Evolutionary conservation across 75 land plant species (phyloP).

Genomic region (Selaginella moellendorffii): DNA sequence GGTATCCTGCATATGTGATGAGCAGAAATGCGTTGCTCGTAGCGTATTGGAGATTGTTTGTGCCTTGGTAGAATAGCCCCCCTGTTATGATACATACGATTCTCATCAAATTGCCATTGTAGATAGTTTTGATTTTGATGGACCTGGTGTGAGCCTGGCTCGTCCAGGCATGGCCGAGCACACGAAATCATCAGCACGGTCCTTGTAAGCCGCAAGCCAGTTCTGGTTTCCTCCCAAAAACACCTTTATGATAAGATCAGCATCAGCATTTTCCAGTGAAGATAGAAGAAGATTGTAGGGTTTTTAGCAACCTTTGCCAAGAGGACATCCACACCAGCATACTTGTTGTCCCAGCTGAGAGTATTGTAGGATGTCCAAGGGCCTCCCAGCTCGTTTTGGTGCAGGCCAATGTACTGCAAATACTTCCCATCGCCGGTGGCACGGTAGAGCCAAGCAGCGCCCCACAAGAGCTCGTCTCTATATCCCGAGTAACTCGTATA

Average conservation of each 20-base stretch:
- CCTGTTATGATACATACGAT: conserved; percentile 32
- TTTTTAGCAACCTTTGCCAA: conserved; percentile 1
- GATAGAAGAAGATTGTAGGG: too few relatives aligned
- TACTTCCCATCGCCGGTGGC: conserved; percentile 23
- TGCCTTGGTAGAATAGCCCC: conserved; percentile 57
- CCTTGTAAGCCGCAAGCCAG: not conserved
- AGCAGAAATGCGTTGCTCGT: conserved; percentile 60
- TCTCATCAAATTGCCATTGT: not conserved
- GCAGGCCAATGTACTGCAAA: conserved; percentile 43
- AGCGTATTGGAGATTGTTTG: conserved; percentile 59
- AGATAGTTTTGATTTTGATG: not conserved
- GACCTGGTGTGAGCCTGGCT: conserved; percentile 1
- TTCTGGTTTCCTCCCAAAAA: not conserved
- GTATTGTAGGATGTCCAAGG: conserved; percentile 38
- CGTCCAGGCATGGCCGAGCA: conserved; percentile 4
- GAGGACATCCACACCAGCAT: conserved; percentile 2
- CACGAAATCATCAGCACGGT: not conserved
- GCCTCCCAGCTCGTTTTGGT: conserved; percentile 44
- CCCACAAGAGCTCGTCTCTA: conserved; percentile 13
- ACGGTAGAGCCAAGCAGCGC: conserved; percentile 1
- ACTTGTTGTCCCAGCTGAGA: conserved; percentile 9
- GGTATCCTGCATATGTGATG: conserved; percentile 58
- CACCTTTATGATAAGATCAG: not conserved
- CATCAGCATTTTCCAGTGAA: too few relatives aligned
- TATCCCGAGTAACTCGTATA: conserved; percentile 74